These are phyloP conservation scores for Kalmusia sp. DNA, from an alignment of 2,329 filamentous ascomycete species.

Conservation along the genomic window DNA sequence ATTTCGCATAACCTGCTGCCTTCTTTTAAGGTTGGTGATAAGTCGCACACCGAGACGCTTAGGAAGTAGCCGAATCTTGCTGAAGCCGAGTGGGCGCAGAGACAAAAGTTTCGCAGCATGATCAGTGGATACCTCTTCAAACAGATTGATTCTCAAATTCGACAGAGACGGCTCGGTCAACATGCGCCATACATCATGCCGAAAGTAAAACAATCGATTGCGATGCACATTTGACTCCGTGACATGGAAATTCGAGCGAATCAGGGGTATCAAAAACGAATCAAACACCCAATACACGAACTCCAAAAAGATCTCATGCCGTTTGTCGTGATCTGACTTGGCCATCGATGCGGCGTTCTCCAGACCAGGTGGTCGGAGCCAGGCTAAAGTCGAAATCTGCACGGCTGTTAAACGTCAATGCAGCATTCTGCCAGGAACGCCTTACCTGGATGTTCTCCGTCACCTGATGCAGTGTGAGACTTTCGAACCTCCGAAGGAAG, in stretches of 20 bases:
- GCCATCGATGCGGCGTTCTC: conserved; percentile 63
- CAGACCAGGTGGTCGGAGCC: conserved; percentile 69
- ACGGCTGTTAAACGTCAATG: conserved; percentile 21
- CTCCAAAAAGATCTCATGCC: conserved; percentile 80
- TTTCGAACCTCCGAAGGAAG: conserved; percentile 79
- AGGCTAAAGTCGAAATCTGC: conserved; percentile 72
- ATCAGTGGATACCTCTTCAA: conserved; percentile 74
- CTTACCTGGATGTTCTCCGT: conserved; percentile 76
- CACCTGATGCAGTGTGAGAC: conserved; percentile 78
- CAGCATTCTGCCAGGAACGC: conserved; percentile 3
- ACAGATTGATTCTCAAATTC: conserved; percentile 73
- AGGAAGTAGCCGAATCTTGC: conserved; percentile 80
- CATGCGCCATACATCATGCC: conserved; percentile 87
- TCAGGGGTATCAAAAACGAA: conserved; percentile 84
- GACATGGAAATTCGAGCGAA: conserved; percentile 89
- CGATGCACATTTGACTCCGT: conserved; percentile 86
- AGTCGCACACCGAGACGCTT: conserved; percentile 79
- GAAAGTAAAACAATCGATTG: conserved; percentile 88
- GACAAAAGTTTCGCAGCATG: conserved; percentile 66
- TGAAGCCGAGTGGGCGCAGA: conserved; percentile 73
- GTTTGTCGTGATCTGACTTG: conserved; percentile 75
- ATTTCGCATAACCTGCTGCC: conserved; percentile 60
- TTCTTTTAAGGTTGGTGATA: conserved; percentile 83
- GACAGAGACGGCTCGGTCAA: conserved; percentile 76
- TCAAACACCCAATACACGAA: conserved; percentile 94